Conservation (phyloP, 106 monocot species). For the Acorus gramineus region DNA sequence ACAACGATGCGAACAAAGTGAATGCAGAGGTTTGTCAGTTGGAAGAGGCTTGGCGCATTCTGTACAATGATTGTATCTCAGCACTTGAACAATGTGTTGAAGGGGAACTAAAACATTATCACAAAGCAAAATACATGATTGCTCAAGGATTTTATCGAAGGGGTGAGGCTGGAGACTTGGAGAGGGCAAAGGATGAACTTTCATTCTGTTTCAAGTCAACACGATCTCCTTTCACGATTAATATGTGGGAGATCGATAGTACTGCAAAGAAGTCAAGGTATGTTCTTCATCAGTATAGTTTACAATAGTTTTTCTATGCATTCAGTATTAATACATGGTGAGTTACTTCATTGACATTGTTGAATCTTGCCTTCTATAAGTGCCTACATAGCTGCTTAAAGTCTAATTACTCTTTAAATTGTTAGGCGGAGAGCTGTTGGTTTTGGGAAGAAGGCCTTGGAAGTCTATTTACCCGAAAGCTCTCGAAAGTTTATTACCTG, state of each 20-base stretch:
- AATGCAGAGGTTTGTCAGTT: conserved; percentile 30
- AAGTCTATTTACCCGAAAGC: conserved; percentile 92
- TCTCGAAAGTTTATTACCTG: conserved; percentile 97
- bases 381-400: too few relatives aligned
- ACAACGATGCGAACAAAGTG: conserved; percentile 11
- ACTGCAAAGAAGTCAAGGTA: conserved; percentile 65
- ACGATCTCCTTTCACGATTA: conserved; percentile 82
- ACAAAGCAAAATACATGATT: conserved; percentile 83
- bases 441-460: conserved; percentile 41
- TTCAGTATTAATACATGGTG: too few relatives aligned
- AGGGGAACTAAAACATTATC: conserved; percentile 97
- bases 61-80: conserved; percentile 74
- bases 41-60: conserved; percentile 71
- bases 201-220: conserved; percentile 95
- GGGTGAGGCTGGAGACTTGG: conserved; percentile 55
- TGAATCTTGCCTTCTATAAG: too few relatives aligned
- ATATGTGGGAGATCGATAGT: conserved; percentile 99
- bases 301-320: too few relatives aligned
- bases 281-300: background rate
- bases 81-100: conserved; percentile 73
- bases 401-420: conserved; percentile 5
- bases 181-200: conserved; percentile 89
- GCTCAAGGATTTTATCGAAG: conserved; percentile 72
- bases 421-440: conserved; percentile 42
- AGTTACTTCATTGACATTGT: too few relatives aligned